phyloP scores from a whole-genome alignment of 1,284 basidiomycete genomes.

The Ganoderma resinaceum region DNA sequence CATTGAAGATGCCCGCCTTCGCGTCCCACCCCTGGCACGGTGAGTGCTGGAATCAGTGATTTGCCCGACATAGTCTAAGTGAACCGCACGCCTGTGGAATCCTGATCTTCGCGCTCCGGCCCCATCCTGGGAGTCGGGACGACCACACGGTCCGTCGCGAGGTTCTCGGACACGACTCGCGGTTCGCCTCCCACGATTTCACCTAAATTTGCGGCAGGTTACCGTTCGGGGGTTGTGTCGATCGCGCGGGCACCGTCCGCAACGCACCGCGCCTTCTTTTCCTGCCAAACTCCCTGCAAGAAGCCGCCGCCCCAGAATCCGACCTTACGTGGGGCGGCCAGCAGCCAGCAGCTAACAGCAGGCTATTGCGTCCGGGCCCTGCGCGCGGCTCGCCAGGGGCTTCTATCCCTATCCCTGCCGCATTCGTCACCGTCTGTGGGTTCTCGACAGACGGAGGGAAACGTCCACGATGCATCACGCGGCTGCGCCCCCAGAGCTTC shows the following conservation, averaged over 20 bases:
- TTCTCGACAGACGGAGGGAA: constrained; percentile 9
- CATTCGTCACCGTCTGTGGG: constrained; percentile 17
- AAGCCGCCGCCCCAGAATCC: neutral
- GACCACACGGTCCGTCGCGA: neutral
- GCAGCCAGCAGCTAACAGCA: constrained; percentile 3
- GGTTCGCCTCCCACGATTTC: neutral
- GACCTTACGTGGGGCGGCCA: constrained; percentile 1
- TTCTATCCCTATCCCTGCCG: constrained; percentile 5
- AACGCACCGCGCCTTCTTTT: constrained; percentile 1
- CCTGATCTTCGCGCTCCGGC: neutral
- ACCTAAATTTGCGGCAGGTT: neutral
- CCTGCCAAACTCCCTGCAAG: constrained; percentile 8
- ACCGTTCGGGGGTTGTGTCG: neutral
- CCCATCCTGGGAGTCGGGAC: neutral
- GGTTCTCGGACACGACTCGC: constrained; percentile 1
- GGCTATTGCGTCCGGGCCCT: constrained; percentile 14
- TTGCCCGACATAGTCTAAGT: constrained; percentile 3
- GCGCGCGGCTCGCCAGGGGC: constrained; percentile 16
- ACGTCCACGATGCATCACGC: constrained; percentile 5
- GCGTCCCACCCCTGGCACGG: constrained; percentile 1
- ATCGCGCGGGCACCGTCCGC: neutral
- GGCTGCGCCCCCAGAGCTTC: neutral
- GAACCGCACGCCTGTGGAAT: constrained; percentile 3
- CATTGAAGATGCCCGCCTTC: neutral
- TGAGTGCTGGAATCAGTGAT: constrained; percentile 5